Conservation (phyloP, 352 stramenopile genomes). For the Globisporangium camurandrum region DNA sequence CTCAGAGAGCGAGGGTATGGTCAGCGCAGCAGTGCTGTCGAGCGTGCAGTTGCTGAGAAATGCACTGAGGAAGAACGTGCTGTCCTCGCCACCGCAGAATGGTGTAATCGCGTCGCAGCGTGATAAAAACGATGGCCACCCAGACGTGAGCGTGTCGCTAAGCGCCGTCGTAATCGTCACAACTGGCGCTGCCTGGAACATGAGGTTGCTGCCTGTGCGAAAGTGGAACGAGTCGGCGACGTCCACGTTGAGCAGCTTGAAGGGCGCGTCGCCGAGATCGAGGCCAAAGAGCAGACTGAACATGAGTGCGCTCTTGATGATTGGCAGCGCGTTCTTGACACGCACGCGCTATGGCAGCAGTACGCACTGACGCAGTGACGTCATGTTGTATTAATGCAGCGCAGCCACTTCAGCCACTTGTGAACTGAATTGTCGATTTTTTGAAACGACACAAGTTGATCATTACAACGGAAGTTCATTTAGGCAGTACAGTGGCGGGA, state of each 20-base stretch:
- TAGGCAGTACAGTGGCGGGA: too few relatives aligned
- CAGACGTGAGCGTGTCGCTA: constrained; percentile 13
- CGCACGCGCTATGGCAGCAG: neutral
- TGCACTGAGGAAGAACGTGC: constrained; percentile 23
- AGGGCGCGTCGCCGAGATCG: constrained; percentile 25
- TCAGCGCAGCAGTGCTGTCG: neutral
- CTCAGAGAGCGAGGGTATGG: too few relatives aligned
- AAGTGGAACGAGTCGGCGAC: constrained; percentile 32
- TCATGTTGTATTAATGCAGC: neutral
- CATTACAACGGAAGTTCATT: too few relatives aligned
- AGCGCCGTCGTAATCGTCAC: constrained; percentile 2
- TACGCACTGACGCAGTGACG: neutral
- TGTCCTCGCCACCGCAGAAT: constrained; percentile 9
- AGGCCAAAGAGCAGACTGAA: constrained; percentile 22
- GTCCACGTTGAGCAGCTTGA: constrained; percentile 29
- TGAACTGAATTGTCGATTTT: neutral
- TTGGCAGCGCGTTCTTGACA: constrained; percentile 1
- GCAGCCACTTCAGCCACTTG: neutral
- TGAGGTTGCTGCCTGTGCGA: constrained; percentile 11
- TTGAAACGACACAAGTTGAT: too few relatives aligned
- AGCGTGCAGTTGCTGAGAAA: constrained; percentile 22
- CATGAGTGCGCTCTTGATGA: constrained; percentile 12
- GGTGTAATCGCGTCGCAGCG: constrained; percentile 24
- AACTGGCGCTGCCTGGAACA: constrained; percentile 16
- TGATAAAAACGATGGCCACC: constrained; percentile 28